Evolutionary conservation across 805 yeast species (phyloP).

Genomic region (Monosporozyma aerobia): DNA sequence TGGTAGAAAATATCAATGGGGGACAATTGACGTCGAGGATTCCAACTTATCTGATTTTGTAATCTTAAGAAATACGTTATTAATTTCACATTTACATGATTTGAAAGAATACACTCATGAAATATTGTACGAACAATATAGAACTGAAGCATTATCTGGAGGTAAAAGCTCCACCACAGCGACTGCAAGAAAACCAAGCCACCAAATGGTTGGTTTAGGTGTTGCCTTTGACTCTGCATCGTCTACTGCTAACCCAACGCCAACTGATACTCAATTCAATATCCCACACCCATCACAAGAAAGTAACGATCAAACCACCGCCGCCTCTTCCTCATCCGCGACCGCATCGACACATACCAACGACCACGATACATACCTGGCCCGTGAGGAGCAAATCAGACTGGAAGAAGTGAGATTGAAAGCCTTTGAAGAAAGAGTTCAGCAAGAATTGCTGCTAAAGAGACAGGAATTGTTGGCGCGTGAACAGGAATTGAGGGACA

Average conservation of each 20-base stretch:
- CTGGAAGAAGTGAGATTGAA: conserved; percentile 81
- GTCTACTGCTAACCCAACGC: not conserved
- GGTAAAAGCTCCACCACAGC: conserved; percentile 7
- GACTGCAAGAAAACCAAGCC: not conserved
- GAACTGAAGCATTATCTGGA: conserved; percentile 76
- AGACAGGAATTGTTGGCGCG: conserved; percentile 75
- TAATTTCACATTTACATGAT: conserved; percentile 79
- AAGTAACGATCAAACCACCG: not conserved
- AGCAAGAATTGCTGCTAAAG: conserved; percentile 72
- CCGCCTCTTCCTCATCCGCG: not conserved
- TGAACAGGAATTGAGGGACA: conserved; percentile 76
- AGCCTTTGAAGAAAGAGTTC: conserved; percentile 82
- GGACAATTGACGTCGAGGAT: conserved; percentile 54
- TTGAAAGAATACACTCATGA: conserved; percentile 86
- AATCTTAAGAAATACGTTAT: conserved; percentile 65
- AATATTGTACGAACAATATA: conserved; percentile 75
- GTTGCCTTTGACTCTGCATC: not conserved
- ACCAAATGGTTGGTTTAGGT: not conserved
- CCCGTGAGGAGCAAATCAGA: conserved; percentile 83
- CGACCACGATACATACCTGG: conserved; percentile 36
- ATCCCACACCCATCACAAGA: not conserved
- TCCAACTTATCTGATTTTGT: conserved; percentile 75
- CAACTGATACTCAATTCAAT: not conserved
- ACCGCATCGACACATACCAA: conserved; percentile 6
- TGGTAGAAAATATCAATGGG: conserved; percentile 51